Conservation (phyloP, 495 filamentous ascomycete species). For the Trichoderma virens region DNA sequence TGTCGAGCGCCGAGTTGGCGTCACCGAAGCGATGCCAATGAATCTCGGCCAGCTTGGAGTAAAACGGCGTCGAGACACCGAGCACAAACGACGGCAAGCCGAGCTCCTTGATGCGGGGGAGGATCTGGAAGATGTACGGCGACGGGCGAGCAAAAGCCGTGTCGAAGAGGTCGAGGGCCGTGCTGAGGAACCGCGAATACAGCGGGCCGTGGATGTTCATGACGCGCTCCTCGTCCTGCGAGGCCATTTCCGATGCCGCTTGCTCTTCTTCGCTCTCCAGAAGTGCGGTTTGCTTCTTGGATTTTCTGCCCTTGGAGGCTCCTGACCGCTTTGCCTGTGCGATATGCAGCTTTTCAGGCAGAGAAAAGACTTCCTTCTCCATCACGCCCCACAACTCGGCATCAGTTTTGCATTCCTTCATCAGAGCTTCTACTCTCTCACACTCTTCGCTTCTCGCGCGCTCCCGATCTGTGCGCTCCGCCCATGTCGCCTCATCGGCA, state of each 20-base stretch:
- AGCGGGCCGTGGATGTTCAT: slow-evolving; percentile 54
- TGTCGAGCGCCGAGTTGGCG: slow-evolving; percentile 48
- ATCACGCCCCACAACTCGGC: slow-evolving; percentile 64
- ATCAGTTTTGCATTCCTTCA: slow-evolving; percentile 50
- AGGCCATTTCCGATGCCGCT: slow-evolving; percentile 6
- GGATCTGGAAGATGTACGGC: slow-evolving; percentile 50
- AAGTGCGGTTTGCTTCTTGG: slow-evolving; percentile 11
- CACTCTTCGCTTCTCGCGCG: slow-evolving; percentile 30
- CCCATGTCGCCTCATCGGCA: neutral
- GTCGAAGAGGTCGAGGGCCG: slow-evolving; percentile 57
- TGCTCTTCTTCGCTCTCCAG: slow-evolving; percentile 3
- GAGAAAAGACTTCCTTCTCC: slow-evolving; percentile 58
- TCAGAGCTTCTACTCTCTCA: slow-evolving; percentile 36
- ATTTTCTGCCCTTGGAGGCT: slow-evolving; percentile 11
- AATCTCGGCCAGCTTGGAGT: slow-evolving; percentile 62
- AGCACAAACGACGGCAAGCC: slow-evolving; percentile 65
- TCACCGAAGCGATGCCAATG: slow-evolving; percentile 58
- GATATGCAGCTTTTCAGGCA: slow-evolving; percentile 40
- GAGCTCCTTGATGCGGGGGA: slow-evolving; percentile 62
- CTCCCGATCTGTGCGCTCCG: slow-evolving; percentile 24
- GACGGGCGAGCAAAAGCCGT: slow-evolving; percentile 50
- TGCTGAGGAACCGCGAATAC: slow-evolving; percentile 58
- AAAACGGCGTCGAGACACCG: slow-evolving; percentile 63
- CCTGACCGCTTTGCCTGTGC: slow-evolving; percentile 10
- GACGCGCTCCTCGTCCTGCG: slow-evolving; percentile 23